Percentiles rank a stretch among this genome's conserved stretches.
Evolutionary conservation across 2,329 filamentous ascomycete species (phyloP).

Genomic region (Pezicula neosporulosa): DNA sequence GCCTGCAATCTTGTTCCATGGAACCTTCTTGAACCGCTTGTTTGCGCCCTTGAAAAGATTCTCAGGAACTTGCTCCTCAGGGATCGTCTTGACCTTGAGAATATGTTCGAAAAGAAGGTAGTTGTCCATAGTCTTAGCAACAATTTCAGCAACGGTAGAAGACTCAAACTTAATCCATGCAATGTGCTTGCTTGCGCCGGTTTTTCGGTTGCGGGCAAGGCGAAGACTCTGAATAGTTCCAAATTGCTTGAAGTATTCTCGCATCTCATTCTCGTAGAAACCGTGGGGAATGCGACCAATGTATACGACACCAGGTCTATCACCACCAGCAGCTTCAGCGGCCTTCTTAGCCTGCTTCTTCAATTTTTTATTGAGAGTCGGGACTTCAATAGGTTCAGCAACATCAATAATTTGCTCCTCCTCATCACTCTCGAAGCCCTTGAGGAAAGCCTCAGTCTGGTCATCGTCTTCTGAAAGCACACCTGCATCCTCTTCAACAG

Average conservation of each 20-base stretch:
- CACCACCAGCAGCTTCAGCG: constrained; percentile 36
- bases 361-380: constrained; percentile 39
- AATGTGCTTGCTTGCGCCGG: constrained; percentile 87
- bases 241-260: constrained; percentile 90
- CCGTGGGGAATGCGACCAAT: constrained; percentile 88
- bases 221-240: constrained; percentile 75
- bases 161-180: constrained; percentile 88
- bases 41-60: constrained; percentile 89
- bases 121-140: constrained; percentile 94
- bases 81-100: constrained; percentile 79
- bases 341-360: constrained; percentile 44
- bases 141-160: constrained; percentile 80
- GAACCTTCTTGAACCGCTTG: constrained; percentile 82
- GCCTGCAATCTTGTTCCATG: constrained; percentile 83
- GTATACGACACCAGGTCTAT: constrained; percentile 77
- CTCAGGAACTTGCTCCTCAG: constrained; percentile 72
- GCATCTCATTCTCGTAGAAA: constrained; percentile 97
- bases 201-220: constrained; percentile 87
- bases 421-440: constrained; percentile 50
- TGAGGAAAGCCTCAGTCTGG: constrained; percentile 49
- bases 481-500: constrained; percentile 23
- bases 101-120: constrained; percentile 95
- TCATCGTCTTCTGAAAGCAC: constrained; percentile 40
- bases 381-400: constrained; percentile 36
- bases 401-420: constrained; percentile 38